Percentiles rank a stretch among this genome's conserved stretches.
phyloP scores from a whole-genome alignment of 129 eudicot genomes.

The Saposhnikovia divaricata region DNA sequence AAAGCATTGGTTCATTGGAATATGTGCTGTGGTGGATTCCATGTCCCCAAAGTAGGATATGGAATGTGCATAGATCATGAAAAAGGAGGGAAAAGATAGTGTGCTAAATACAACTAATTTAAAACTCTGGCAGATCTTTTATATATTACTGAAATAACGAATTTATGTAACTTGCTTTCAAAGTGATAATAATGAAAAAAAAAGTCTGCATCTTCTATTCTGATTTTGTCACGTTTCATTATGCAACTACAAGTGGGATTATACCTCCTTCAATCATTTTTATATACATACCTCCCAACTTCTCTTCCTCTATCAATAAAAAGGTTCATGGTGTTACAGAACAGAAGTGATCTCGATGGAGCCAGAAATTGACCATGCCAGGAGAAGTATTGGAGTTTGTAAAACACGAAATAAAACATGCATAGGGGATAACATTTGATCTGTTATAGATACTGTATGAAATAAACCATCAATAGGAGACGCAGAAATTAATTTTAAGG shows the following conservation, averaged over 20 bases:
- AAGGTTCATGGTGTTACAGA: background rate
- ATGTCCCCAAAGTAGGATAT: conserved; percentile 5
- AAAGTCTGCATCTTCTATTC: background rate
- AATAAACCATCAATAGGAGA: no score
- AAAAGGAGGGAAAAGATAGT: conserved; percentile 8
- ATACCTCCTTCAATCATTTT: background rate
- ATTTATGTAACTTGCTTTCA: conserved; percentile 43
- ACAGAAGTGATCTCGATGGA: background rate
- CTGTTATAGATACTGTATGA: no score
- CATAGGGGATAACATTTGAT: background rate
- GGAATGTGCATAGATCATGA: conserved; percentile 4
- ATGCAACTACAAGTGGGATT: conserved; percentile 3
- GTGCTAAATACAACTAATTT: background rate
- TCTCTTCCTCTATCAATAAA: background rate
- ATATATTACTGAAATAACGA: background rate
- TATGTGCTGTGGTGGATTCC: conserved; percentile 11
- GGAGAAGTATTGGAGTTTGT: background rate
- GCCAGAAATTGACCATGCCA: background rate
- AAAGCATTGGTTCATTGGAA: conserved; percentile 2
- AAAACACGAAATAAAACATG: background rate
- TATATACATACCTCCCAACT: background rate
- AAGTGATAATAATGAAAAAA: conserved; percentile 11
- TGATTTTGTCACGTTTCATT: conserved; percentile 7
- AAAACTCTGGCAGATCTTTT: background rate
- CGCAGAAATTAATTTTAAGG: no score